Evolutionary conservation across 345 rosid species (phyloP).

Genomic region (Nasturtium officinale): DNA sequence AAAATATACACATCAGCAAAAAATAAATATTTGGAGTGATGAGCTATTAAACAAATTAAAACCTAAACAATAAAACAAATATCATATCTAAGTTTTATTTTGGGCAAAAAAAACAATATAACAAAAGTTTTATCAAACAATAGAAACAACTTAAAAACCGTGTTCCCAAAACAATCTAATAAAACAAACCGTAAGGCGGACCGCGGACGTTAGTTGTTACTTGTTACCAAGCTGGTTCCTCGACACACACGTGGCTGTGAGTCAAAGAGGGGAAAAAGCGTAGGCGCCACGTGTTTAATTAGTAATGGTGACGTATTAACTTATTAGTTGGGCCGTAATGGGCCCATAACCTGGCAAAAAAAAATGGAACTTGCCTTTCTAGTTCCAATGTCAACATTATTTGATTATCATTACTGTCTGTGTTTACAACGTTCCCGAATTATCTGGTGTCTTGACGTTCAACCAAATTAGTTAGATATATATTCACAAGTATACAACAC

Average conservation of each 20-base stretch:
- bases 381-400: slow-evolving; percentile 13
- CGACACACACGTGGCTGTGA: slow-evolving; percentile 47
- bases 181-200: slow-evolving; percentile 11
- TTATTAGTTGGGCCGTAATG: slow-evolving; percentile 44
- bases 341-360: slow-evolving; percentile 20
- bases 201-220: slow-evolving; percentile 22
- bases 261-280: not conserved
- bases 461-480: slow-evolving; percentile 2
- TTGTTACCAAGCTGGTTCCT: slow-evolving; percentile 22
- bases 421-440: not conserved
- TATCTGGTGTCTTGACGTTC: slow-evolving; percentile 5
- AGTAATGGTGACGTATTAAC: slow-evolving; percentile 43
- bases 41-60: not conserved
- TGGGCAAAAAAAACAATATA: too few species aligned
- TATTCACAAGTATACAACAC: not conserved
- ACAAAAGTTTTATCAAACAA: too few species aligned
- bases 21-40: not conserved
- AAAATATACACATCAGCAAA: not conserved
- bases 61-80: not conserved
- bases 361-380: not conserved
- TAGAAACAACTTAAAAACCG: not conserved
- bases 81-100: too few species aligned
- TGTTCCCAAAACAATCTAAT: not conserved
- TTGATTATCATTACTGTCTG: not conserved
- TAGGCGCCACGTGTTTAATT: slow-evolving; percentile 38